Evolutionary conservation across 352 stramenopile genomes (phyloP).

Genomic region (Phytophthora tentaculata): DNA sequence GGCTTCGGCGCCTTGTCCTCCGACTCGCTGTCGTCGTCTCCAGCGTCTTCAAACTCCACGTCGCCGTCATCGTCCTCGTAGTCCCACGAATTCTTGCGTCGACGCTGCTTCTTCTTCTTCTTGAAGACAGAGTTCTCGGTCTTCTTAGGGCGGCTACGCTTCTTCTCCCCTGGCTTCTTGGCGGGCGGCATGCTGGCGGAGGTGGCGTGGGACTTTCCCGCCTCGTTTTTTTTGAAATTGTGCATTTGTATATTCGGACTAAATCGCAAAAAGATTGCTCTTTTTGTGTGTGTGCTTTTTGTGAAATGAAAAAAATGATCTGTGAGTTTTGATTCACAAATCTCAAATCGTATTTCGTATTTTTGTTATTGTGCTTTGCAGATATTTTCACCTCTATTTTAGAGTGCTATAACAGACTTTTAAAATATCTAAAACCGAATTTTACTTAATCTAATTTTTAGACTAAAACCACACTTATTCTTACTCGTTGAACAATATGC

Average conservation of each 20-base stretch:
- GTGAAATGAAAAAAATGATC: too few relatives aligned
- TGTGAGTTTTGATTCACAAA: too few relatives aligned
- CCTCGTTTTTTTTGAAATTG: conserved; percentile 17
- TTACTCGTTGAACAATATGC: too few relatives aligned
- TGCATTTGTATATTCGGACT: not conserved
- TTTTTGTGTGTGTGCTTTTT: not conserved
- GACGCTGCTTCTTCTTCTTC: conserved; percentile 35
- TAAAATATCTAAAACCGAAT: too few relatives aligned
- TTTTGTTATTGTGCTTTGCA: too few relatives aligned
- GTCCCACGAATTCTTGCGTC: conserved; percentile 31
- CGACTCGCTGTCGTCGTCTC: conserved; percentile 33
- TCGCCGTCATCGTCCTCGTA: conserved; percentile 44
- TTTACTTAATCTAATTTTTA: too few relatives aligned
- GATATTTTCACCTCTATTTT: too few relatives aligned
- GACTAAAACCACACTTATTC: too few relatives aligned
- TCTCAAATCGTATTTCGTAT: too few relatives aligned
- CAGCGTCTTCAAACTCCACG: conserved; percentile 27
- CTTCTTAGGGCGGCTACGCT: conserved; percentile 15
- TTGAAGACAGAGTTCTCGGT: not conserved
- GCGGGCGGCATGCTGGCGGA: not conserved
- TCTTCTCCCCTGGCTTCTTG: conserved; percentile 28
- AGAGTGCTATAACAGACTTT: too few relatives aligned
- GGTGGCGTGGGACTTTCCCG: conserved; percentile 7
- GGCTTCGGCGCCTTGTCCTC: conserved; percentile 22
- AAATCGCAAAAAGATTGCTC: conserved; percentile 1